Percentiles rank a stretch among this genome's conserved stretches.
Evolutionary conservation across 108 stramenopile genomes (phyloP).

Genomic region (Skeletonema grethae): DNA sequence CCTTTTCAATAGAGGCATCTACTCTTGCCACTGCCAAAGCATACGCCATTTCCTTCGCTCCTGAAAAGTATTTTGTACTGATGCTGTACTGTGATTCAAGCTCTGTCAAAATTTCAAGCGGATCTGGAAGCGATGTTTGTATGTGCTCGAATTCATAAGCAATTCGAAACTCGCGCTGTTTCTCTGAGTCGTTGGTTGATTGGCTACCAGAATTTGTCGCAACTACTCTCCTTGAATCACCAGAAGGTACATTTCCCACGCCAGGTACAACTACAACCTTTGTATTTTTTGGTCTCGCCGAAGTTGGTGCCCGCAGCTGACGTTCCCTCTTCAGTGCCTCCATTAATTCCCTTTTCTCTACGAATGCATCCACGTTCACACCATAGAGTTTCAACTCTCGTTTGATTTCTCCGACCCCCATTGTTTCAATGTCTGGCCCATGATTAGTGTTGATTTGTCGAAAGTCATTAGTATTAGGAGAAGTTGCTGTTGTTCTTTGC

Average conservation of each 20-base stretch:
- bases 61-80: slow-evolving; percentile 40
- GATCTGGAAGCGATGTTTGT: slow-evolving; percentile 22
- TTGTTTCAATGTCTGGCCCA: slow-evolving; percentile 26
- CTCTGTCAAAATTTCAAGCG: slow-evolving; percentile 21
- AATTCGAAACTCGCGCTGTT: slow-evolving; percentile 40
- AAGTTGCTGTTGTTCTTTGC: neutral
- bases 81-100: slow-evolving; percentile 36
- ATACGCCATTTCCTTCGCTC: slow-evolving; percentile 49
- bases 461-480: neutral
- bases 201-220: neutral
- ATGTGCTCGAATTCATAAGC: slow-evolving; percentile 47
- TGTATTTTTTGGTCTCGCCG: neutral
- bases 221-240: neutral
- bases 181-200: slow-evolving; percentile 6
- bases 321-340: slow-evolving; percentile 20
- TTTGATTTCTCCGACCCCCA: slow-evolving; percentile 39
- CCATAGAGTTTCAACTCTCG: slow-evolving; percentile 36
- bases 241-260: neutral
- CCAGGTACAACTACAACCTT: slow-evolving; percentile 10
- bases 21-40: slow-evolving; percentile 46
- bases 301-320: slow-evolving; percentile 14
- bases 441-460: slow-evolving; percentile 17
- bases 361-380: slow-evolving; percentile 14
- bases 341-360: slow-evolving; percentile 16
- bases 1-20: slow-evolving; percentile 30